Base-by-base conservation (phyloP, 192 early-diverging fungal genomes). In the Coemansia asiatica region DNA sequence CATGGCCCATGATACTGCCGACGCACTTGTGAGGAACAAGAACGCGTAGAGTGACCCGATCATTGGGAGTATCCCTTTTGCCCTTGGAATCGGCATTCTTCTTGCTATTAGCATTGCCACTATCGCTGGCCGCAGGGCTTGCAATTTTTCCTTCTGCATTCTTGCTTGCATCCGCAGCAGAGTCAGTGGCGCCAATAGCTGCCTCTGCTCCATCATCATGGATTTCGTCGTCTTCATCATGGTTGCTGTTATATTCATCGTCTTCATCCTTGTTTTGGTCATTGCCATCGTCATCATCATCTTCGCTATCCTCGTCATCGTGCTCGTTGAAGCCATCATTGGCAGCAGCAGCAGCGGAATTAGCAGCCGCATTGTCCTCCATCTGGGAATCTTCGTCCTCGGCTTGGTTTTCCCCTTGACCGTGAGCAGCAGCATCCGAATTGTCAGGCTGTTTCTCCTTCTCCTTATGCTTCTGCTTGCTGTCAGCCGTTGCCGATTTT, bases 1-100 rank as follows among this genome's bases (percentile, higher is more conserved):
- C 75, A 55, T 76, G 79, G 51, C 79, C 79, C 79, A 82, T 82
- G 56, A 82, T 74, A 56, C 74, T 82, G 64, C 79, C 79, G 46
- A 82, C 71, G 61, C 79, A 82, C 60, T 68, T 73, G 67, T 77
- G 74, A 16, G 80, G 80, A 22, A 82, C 80, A 22, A 82, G 71
- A 29, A 82, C 50, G 26, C 80, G 74, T 28, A 82, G 60, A 2
- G 71, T 76, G 10, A 67, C 46, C 6, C 61, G 60, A 31, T 26
- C 33, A 2, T 6, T 57, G 19, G 26, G 55, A 1, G 44, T 40
- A 18, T 36, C 22, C 13, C 33, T 69, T 10, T 54, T 26, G 51
- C 9, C 26, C 23, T 8, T 54, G 26, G 13, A 49, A 21, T 19
- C 19, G 16, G 16, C 19, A 22, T 2, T 21, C 19, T 22, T 50